Evolutionary conservation across 2,329 filamentous ascomycete genomes (phyloP), one percentile per base, ranked within the genome.

Genomic region (Pseudogymnoascus sp.): DNA sequence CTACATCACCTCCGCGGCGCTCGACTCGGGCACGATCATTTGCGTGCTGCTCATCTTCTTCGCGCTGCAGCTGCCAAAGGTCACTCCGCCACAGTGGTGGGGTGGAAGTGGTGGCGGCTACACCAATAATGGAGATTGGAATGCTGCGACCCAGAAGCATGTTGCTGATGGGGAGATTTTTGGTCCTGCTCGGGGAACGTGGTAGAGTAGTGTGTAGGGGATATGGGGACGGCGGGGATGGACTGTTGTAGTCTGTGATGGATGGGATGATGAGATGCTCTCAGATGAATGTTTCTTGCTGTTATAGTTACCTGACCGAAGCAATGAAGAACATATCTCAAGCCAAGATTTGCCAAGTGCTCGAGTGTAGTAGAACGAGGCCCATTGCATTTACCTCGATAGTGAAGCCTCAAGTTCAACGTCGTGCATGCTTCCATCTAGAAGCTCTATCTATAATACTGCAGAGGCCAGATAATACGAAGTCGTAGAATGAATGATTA

Each of bases 41-140:
- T 82, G 81, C 35, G 87, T 86, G 0, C 80, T 91, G 37, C 73
- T 91, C 63, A 86, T 91, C 63, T 89, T 91, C 77, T 84, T 89
- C 68, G 81, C 84, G 1, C 75, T 91, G 28, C 84, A 85, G 63
- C 72, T 90, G 67, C 86, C 86, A 2, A 76, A 78, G 35, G 79
- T 80, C 7, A 70, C 72, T 2, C 76, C 83, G 63, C 84, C 86
- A 0, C 70, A 77, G 8, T 91, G 88, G 85, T 88, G 47, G 47
- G 47, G 47, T 18, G 47, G 47, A 1, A 8, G 82, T 75, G 84
- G 84, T 8, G 87, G 87, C 65, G 71, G 42, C 64, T 56, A 11
- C n/a, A 56, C 25, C 11, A 56, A 56, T n/a, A 56, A 56, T 56
- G 47, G 47, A 33, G 47, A 56, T 28, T 50, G 61, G 14, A 67